Evolutionary conservation across 2,329 filamentous ascomycete species (phyloP).

Genomic region (Stachybotrys echinatus): DNA sequence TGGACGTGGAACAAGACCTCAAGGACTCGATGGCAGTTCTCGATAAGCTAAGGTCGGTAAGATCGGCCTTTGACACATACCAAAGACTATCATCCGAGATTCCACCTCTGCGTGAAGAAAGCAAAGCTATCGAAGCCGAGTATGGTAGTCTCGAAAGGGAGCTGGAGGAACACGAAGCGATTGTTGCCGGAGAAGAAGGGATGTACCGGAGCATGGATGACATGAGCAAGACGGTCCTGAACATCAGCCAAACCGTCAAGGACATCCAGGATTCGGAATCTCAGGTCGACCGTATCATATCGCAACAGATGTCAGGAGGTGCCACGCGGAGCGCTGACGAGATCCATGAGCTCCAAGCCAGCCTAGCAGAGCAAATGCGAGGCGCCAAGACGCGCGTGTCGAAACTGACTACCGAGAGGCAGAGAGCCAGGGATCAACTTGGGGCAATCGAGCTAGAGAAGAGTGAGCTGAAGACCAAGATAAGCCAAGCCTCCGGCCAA

Average conservation of each 20-base stretch:
- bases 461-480: conserved; percentile 67
- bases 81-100: conserved; percentile 66
- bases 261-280: conserved; percentile 67
- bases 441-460: conserved; percentile 70
- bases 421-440: conserved; percentile 64
- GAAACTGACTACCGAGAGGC: conserved; percentile 64
- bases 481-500: conserved; percentile 65
- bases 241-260: conserved; percentile 65
- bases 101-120: conserved; percentile 60
- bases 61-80: conserved; percentile 69
- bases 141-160: conserved; percentile 53
- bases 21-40: conserved; percentile 44
- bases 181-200: conserved; percentile 59
- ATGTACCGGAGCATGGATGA: conserved; percentile 69
- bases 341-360: conserved; percentile 71
- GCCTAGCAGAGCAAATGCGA: conserved; percentile 62
- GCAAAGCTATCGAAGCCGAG: conserved; percentile 56
- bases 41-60: conserved; percentile 55
- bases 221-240: conserved; percentile 69
- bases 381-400: conserved; percentile 56
- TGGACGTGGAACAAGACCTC: conserved; percentile 57
- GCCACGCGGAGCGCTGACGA: conserved; percentile 70
- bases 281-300: conserved; percentile 70
- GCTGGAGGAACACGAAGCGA: conserved; percentile 63
- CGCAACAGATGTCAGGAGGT: conserved; percentile 67